phyloP scores from a whole-genome alignment of 2,329 filamentous ascomycete genomes.

The Colletotrichum acutatum region DNA sequence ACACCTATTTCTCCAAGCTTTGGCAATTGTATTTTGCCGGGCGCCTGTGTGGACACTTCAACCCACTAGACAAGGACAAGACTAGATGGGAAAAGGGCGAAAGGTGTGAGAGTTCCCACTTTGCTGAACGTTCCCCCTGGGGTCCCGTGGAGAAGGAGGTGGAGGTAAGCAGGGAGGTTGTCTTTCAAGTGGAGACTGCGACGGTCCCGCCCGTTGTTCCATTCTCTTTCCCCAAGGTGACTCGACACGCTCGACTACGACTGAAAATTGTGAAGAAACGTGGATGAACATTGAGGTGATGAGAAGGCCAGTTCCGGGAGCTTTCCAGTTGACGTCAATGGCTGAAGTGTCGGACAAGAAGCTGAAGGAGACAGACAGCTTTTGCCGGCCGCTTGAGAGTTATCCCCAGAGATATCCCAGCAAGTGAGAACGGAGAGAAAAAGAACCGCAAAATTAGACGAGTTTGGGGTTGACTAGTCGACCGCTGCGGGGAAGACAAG shows the following conservation, averaged over 20 bases:
- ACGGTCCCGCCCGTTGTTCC: conserved; percentile 22
- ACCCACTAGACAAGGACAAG: conserved; percentile 30
- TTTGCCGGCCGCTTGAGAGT: background rate
- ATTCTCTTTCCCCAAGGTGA: conserved; percentile 5
- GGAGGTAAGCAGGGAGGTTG: conserved; percentile 21
- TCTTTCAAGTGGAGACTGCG: conserved; percentile 14
- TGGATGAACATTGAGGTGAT: background rate
- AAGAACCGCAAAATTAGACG: conserved; percentile 20
- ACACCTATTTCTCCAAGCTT: conserved; percentile 5
- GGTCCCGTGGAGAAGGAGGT: conserved; percentile 29
- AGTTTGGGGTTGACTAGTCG: conserved; percentile 23
- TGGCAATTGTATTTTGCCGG: conserved; percentile 29
- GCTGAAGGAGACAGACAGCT: background rate
- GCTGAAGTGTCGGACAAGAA: background rate
- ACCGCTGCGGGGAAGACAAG: conserved; percentile 20
- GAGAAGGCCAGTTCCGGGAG: background rate
- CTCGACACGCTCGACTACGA: background rate
- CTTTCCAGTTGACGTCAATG: background rate
- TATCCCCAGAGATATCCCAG: conserved; percentile 11
- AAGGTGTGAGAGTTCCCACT: conserved; percentile 18
- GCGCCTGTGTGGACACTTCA: conserved; percentile 15
- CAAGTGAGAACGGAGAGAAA: conserved; percentile 12
- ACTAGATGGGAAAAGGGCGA: conserved; percentile 11
- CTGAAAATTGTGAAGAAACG: no score
- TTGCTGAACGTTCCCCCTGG: conserved; percentile 22